Evolutionary conservation across 192 early-diverging fungal species (phyloP).

Genomic region (Coemansia pectinata): DNA sequence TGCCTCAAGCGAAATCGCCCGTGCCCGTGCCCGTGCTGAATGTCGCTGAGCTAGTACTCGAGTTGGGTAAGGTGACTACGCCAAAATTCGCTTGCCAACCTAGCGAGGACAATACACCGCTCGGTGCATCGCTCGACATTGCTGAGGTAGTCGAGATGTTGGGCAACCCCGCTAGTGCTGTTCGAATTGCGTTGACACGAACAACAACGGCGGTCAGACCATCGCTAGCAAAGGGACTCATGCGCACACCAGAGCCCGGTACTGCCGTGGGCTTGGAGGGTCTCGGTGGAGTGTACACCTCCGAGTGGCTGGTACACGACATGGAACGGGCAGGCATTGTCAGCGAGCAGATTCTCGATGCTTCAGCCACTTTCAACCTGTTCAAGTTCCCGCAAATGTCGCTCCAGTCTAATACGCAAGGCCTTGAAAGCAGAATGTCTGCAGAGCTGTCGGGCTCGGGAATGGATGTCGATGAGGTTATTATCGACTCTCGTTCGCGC

Average conservation of each 20-base stretch:
- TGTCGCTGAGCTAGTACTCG: neutral
- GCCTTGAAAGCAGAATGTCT: neutral
- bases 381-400: constrained; percentile 1
- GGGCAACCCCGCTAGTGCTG: neutral
- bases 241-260: neutral
- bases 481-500: constrained; percentile 26
- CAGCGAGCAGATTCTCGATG: constrained; percentile 19
- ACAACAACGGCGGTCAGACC: neutral
- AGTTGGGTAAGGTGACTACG: neutral
- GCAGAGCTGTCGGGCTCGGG: neutral
- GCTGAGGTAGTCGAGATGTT: neutral
- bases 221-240: constrained; percentile 5
- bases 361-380: neutral
- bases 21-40: neutral
- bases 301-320: constrained; percentile 17
- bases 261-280: constrained; percentile 9
- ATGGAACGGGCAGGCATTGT: constrained; percentile 11
- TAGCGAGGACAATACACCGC: neutral
- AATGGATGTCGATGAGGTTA: constrained; percentile 41
- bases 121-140: neutral
- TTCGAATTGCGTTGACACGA: neutral
- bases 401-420: neutral
- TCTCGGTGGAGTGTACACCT: constrained; percentile 36
- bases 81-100: neutral
- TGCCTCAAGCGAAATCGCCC: neutral